A percentile compares a stretch with the other conserved stretches of the same genome.
phyloP scores from a whole-genome alignment of 2,329 filamentous ascomycete species.

The Exophiala dermatitidis region DNA sequence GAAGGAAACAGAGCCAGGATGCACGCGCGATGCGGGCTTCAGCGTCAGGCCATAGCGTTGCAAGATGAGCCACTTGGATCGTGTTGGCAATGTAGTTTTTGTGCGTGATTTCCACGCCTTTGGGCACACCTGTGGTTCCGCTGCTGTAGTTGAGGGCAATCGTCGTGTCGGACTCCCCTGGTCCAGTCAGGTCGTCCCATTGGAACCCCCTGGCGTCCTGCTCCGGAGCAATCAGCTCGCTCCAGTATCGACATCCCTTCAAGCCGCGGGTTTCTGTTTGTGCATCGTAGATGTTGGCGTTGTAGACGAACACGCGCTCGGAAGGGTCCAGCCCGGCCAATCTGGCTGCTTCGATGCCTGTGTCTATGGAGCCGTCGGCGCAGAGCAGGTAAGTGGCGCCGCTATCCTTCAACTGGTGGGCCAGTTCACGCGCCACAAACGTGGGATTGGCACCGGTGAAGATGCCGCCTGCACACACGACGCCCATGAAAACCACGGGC shows the following conservation, averaged over 20 bases:
- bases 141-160: slow-evolving; percentile 68
- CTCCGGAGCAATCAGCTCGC: slow-evolving; percentile 17
- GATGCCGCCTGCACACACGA: slow-evolving; percentile 65
- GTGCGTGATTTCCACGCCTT: slow-evolving; percentile 78
- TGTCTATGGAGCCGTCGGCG: slow-evolving; percentile 26
- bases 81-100: slow-evolving; percentile 56
- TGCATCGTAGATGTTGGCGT: slow-evolving; percentile 20
- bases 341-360: slow-evolving; percentile 23
- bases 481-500: slow-evolving; percentile 58
- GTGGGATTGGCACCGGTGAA: slow-evolving; percentile 65
- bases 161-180: slow-evolving; percentile 39
- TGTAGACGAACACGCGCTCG: slow-evolving; percentile 24
- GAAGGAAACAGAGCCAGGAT: slow-evolving; percentile 60
- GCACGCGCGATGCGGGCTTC: slow-evolving; percentile 37
- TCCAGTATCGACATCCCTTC: slow-evolving; percentile 23
- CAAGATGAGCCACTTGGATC: slow-evolving; percentile 57
- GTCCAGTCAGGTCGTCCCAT: slow-evolving; percentile 32
- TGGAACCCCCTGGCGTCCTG: slow-evolving; percentile 22
- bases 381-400: slow-evolving; percentile 59
- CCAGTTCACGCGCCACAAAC: slow-evolving; percentile 61
- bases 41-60: slow-evolving; percentile 50
- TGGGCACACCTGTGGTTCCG: slow-evolving; percentile 72
- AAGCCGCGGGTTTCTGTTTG: slow-evolving; percentile 6
- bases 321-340: slow-evolving; percentile 16
- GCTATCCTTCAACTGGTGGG: slow-evolving; percentile 63